phyloP scores from a whole-genome alignment of 176 grass and related monocot species.

The barley (Hordeum vulgare) region DNA sequence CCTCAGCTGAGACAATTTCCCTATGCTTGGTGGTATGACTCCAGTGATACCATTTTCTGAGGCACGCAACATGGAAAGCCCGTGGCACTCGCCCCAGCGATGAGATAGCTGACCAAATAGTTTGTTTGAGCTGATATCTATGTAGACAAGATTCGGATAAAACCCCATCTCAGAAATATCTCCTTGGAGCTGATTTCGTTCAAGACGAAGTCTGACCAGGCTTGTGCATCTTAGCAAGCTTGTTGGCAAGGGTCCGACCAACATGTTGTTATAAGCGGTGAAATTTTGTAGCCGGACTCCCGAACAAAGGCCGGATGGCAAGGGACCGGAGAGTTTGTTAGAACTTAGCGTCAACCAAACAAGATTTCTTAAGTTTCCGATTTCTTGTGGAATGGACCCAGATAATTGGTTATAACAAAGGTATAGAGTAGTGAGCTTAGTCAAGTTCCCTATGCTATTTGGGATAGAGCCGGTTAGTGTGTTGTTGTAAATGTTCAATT shows the following conservation, averaged over 20 bases:
- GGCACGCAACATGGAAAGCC: background rate
- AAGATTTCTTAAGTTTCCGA: background rate
- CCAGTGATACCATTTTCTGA: background rate
- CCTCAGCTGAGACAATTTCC: background rate
- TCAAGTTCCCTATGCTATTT: background rate
- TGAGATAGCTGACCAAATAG: background rate
- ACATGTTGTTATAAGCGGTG: background rate
- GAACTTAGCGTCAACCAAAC: background rate
- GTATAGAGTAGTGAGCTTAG: background rate
- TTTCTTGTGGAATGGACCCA: background rate
- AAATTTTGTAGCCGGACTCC: background rate
- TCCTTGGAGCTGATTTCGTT: background rate
- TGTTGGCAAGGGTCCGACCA: background rate
- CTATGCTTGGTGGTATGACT: background rate
- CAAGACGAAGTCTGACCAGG: background rate
- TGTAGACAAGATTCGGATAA: background rate
- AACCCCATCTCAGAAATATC: background rate
- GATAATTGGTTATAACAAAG: background rate
- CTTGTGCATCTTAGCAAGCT: background rate
- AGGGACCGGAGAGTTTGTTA: background rate
- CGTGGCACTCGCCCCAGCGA: background rate
- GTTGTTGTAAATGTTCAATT: background rate
- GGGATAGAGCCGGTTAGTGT: background rate
- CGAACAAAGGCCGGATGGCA: background rate
- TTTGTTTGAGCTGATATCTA: background rate